Evolutionary conservation across 2,329 filamentous ascomycete species (phyloP).

Genomic region (Pseudocercospora vitis): DNA sequence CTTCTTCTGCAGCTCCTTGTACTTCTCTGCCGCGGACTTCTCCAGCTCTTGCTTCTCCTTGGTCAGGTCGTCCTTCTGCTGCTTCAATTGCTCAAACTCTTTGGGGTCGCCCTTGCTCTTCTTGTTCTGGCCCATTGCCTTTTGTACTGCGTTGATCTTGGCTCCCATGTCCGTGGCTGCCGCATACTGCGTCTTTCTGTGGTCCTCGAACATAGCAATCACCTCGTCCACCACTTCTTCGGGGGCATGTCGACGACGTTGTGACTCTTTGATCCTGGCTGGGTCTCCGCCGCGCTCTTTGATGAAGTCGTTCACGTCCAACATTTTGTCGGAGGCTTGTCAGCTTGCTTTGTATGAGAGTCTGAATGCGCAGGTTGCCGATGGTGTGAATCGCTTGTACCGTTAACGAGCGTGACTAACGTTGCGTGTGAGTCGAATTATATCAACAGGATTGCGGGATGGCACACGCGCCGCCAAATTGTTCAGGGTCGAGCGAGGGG

Average conservation of each 20-base stretch:
- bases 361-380: neutral
- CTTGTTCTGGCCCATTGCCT: constrained; percentile 87
- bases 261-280: constrained; percentile 87
- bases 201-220: constrained; percentile 81
- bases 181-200: constrained; percentile 60
- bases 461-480: neutral
- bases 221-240: constrained; percentile 89
- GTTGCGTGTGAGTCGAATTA: neutral
- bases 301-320: constrained; percentile 55
- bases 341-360: neutral
- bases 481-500: constrained; percentile 2
- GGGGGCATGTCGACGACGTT: constrained; percentile 75
- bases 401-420: neutral
- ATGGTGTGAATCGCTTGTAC: neutral
- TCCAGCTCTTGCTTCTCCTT: constrained; percentile 79
- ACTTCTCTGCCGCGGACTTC: constrained; percentile 73
- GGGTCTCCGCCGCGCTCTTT: constrained; percentile 86
- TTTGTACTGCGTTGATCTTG: constrained; percentile 85
- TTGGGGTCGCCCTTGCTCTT: constrained; percentile 90
- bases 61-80: constrained; percentile 74
- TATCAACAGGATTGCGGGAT: neutral
- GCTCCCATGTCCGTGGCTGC: constrained; percentile 75
- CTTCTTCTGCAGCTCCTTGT: constrained; percentile 71
- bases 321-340: constrained; percentile 39
- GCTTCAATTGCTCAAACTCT: constrained; percentile 74